Base-by-base conservation (phyloP, 176 grass and related monocot species). In the Eleusine coracana region DNA sequence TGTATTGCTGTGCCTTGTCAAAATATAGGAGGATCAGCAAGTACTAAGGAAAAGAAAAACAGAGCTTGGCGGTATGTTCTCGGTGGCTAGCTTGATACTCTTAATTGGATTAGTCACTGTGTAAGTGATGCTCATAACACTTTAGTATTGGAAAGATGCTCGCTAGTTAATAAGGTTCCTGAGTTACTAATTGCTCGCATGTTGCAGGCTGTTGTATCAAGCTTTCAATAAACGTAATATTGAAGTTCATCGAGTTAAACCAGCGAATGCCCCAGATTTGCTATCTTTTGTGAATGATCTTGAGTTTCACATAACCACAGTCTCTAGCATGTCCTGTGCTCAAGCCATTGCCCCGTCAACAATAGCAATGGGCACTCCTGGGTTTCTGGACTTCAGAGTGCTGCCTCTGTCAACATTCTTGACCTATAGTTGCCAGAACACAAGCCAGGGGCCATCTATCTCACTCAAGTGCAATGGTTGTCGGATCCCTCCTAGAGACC, bases 301-400 rank as follows among this genome's bases (percentile, higher is more conserved):
- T 50, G 88, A 95, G 76, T 95, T 98, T 76, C 94, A 95, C 81
- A 93, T 98, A 76, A 98, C 92, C 55, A 87, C 92, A 1, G 42
- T 98, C 67, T 98, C 96, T 28, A 90, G 83, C 83, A 98, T 98
- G 96, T 89, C 90, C 51, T 98, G 96, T 42, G 59, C 92, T 16
- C 89, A 98, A 40, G 76, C 89, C 56, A 15, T 69, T 4, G n/a
- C 63, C 9, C 92, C 87, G 58, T 68, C 83, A 44, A 89, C 73
- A 8, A 78, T 98, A 36, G 77, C 90, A 46, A 91, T 91, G 76
- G 92, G 92, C n/a, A 93, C 56, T 25, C 91, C 96, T 1, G 92
- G 92, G 36, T 95, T 90, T 69, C 87, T 98, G 75, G 96, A 93
- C 83, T 95, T 89, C 59, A 94, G 91, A 80, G 82, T 88, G 44